These are phyloP conservation scores for Nigrospora sphaerica DNA, from an alignment of 2,329 filamentous ascomycete genomes.

Conservation along the genomic window DNA sequence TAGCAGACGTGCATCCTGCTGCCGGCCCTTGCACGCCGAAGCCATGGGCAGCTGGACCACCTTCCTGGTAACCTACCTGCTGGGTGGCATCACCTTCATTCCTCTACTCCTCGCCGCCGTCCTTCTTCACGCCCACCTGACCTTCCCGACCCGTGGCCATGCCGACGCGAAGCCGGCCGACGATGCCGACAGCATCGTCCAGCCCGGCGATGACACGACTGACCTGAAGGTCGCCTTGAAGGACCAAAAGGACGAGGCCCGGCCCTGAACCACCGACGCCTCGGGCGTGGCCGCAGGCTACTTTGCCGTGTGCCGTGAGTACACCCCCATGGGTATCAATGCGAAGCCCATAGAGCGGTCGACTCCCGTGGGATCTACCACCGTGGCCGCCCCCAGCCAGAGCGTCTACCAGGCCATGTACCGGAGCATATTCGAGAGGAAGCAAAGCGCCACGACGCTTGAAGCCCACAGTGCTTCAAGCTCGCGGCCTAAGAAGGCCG, in stretches of 20 bases:
- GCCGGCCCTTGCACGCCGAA: conserved; percentile 4
- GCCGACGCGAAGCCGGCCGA: conserved; percentile 19
- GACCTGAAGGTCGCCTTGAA: conserved; percentile 56
- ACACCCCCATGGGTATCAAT: conserved; percentile 84
- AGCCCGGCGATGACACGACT: conserved; percentile 57
- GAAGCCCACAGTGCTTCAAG: conserved; percentile 40
- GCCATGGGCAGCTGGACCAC: conserved; percentile 44
- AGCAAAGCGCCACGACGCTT: conserved; percentile 38
- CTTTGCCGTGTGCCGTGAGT: conserved; percentile 92
- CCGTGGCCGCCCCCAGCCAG: conserved; percentile 72
- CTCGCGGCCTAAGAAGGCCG: conserved; percentile 55
- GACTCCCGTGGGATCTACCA: conserved; percentile 68
- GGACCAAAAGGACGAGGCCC: conserved; percentile 52
- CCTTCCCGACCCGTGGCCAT: conserved; percentile 50
- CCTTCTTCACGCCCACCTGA: conserved; percentile 61
- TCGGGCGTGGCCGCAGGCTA: conserved; percentile 81
- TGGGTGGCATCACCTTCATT: conserved; percentile 84
- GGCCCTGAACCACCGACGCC: conserved; percentile 49
- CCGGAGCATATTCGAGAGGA: conserved; percentile 86
- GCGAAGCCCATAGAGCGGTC: conserved; percentile 84
- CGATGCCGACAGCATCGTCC: conserved; percentile 37
- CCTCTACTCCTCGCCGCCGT: conserved; percentile 60
- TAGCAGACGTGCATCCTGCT: background rate
- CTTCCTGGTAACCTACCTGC: conserved; percentile 70
- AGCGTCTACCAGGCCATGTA: conserved; percentile 99